Evolutionary conservation across 495 filamentous ascomycete genomes (phyloP), one percentile per base, ranked within the genome.

Genomic region (Podospora fimiseda): DNA sequence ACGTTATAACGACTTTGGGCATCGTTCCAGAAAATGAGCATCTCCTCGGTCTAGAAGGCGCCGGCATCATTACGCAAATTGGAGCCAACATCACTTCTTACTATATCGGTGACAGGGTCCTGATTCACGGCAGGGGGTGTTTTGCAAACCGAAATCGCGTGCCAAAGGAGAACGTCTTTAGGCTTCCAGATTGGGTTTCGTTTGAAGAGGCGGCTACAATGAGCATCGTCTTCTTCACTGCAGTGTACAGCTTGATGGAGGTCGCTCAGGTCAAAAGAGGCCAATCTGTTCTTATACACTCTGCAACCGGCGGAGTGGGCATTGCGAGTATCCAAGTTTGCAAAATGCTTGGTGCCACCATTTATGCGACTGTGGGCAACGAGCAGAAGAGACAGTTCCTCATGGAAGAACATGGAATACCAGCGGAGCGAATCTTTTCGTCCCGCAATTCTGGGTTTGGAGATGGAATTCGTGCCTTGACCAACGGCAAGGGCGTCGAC

Each of bases 271-370:
- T 58, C n/a, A 19, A 43, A 73, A 78, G 43, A 15, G 70, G 64
- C 24, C 56, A 79, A 43, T 61, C 60, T 0, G 56, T 82, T 1
- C 59, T 82, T 6, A 81, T 82, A 45, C 79, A 81, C 23, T 66
- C 70, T 0, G 78, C 71, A 5, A 62, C 76, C 9, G 67, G 71
- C 0, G 73, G 71, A 33, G 60, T 75, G 11, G 78, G 78, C 0
- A 69, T 80, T 38, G 69, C 74, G 6, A 0, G 71, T 69, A 0
- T 70, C 81, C 40, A 70, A 75, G 37, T 52, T 75, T 1, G 70
- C 75, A 0, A 68, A 78, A 45, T 55, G 67, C 19, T 53, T 73
- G 9, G 74, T 74, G 3, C 76, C 7, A 70, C 78, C 53, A 66
- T 81, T 5, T 80, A 65, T 51, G 67, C 61, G 0, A 81, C 77